phyloP scores from a whole-genome alignment of 352 stramenopile genomes.

The Globisporangium abappressorium region DNA sequence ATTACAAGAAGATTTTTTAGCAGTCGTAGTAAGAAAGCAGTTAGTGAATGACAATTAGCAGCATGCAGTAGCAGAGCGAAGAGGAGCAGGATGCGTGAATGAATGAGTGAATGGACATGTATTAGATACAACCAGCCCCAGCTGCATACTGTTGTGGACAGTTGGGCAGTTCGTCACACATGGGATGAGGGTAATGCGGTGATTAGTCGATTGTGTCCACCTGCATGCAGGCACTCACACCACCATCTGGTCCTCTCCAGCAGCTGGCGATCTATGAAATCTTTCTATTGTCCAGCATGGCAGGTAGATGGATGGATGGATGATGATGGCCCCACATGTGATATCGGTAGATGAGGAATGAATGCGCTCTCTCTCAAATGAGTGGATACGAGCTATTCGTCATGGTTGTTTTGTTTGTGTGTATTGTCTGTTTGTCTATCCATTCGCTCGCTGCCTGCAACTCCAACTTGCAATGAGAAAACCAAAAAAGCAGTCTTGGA shows the following conservation, averaged over 20 bases:
- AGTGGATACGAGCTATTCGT: background rate
- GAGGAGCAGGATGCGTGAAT: background rate
- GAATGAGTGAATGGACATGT: background rate
- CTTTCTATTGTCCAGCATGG: background rate
- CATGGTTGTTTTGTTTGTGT: background rate
- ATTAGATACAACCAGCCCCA: background rate
- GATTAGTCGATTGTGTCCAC: background rate
- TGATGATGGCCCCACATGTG: background rate
- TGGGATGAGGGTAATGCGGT: background rate
- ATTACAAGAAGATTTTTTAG: background rate
- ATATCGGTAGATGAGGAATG: background rate
- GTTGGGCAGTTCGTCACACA: background rate
- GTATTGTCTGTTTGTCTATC: background rate
- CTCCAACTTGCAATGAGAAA: background rate
- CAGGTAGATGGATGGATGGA: background rate
- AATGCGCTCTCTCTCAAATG: background rate
- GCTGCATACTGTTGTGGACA: background rate
- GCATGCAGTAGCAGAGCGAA: background rate
- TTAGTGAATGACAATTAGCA: background rate
- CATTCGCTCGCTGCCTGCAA: background rate
- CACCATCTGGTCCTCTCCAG: background rate
- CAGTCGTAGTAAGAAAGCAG: slow-evolving; percentile 5
- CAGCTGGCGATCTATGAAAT: too few species aligned
- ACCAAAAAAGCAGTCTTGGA: background rate
- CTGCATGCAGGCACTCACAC: background rate